phyloP scores from a whole-genome alignment of 306 rosid species.

The Datisca glomerata region DNA sequence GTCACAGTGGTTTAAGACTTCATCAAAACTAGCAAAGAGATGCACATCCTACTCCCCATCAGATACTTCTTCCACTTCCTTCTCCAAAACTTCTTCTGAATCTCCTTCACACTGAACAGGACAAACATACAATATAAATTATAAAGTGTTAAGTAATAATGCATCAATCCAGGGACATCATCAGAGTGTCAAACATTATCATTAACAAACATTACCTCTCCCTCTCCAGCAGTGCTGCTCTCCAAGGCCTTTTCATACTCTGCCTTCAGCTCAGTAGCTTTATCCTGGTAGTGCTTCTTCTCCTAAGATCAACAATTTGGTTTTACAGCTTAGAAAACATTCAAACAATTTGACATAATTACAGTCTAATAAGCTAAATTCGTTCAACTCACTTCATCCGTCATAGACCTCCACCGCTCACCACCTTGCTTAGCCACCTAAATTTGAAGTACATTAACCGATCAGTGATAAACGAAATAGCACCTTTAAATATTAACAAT shows the following conservation, averaged over 20 bases:
- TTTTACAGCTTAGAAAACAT: not conserved
- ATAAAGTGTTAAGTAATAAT: too few relatives aligned
- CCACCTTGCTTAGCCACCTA: slow-evolving; percentile 80
- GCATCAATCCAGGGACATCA: too few relatives aligned
- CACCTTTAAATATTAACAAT: not conserved
- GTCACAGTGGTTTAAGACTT: too few relatives aligned
- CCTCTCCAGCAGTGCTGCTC: slow-evolving; percentile 32
- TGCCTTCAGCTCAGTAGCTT: slow-evolving; percentile 60
- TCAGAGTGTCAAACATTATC: too few relatives aligned
- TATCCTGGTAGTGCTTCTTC: slow-evolving; percentile 65
- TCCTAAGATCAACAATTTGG: slow-evolving; percentile 29
- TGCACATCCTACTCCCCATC: slow-evolving; percentile 39
- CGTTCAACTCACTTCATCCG: slow-evolving; percentile 48
- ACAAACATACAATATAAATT: not conserved
- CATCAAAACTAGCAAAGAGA: not conserved
- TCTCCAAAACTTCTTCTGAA: slow-evolving; percentile 3
- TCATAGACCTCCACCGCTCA: slow-evolving; percentile 68
- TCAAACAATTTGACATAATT: not conserved
- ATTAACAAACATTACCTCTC: slow-evolving; percentile 20
- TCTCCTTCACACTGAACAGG: slow-evolving; percentile 35
- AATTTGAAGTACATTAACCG: not conserved
- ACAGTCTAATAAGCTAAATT: not conserved
- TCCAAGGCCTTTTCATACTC: slow-evolving; percentile 47
- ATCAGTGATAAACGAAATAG: not conserved
- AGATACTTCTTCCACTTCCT: slow-evolving; percentile 20